These are phyloP conservation scores for Aspergillus nomiae DNA, from an alignment of 2,329 filamentous ascomycete species.

Conservation along the genomic window DNA sequence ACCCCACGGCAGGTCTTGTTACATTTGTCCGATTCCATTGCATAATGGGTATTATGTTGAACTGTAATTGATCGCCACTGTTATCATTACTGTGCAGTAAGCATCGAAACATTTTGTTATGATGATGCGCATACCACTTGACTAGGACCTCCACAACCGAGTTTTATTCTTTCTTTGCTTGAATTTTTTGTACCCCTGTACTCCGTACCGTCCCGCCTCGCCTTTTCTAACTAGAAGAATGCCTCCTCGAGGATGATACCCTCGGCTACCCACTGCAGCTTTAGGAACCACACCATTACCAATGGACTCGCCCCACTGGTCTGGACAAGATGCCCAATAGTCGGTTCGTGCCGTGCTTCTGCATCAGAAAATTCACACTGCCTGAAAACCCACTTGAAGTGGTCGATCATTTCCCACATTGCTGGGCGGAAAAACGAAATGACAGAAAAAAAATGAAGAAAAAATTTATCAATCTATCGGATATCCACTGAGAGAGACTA, in stretches of 20 bases:
- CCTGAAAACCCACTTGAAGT: background rate
- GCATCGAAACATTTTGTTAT: background rate
- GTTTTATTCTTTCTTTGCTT: background rate
- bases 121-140: background rate
- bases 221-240: background rate
- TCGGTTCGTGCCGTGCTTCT: background rate
- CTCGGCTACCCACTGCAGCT: conserved; percentile 4
- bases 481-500: background rate
- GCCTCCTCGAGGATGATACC: background rate
- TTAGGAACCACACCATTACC: conserved; percentile 4
- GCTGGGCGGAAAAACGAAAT: background rate
- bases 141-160: background rate
- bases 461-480: conserved; percentile 2
- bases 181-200: background rate
- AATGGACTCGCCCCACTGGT: conserved; percentile 1
- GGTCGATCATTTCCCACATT: background rate
- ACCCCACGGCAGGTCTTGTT: background rate
- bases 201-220: background rate
- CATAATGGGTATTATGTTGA: conserved; percentile 1
- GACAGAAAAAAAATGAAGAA: background rate
- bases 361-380: background rate
- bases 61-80: background rate
- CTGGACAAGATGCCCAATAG: conserved; percentile 3
- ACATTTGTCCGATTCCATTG: background rate
- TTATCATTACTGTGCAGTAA: background rate